These are phyloP conservation scores for Dacryopinax spathularia DNA, from an alignment of 768 basidiomycete species.

Conservation along the genomic window DNA sequence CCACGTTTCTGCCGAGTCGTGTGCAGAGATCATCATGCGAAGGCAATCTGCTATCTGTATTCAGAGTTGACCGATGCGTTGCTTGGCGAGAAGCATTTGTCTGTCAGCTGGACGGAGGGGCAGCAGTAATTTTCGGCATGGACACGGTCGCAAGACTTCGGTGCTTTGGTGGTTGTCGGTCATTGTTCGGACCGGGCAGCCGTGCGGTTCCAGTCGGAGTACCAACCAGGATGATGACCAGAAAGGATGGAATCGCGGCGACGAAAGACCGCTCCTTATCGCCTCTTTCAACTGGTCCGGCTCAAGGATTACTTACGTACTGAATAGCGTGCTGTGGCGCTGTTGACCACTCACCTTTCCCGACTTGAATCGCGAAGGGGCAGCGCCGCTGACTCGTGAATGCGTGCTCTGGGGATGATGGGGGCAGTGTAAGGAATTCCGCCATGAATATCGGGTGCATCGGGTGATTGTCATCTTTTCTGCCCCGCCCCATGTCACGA, in stretches of 20 bases:
- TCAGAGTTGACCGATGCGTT: not conserved
- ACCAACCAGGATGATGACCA: not conserved
- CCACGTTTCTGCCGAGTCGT: not conserved
- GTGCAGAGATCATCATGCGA: not conserved
- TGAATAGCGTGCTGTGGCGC: not conserved
- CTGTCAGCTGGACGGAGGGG: not conserved
- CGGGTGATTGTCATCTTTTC: not conserved
- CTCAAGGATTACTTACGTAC: not conserved
- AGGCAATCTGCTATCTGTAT: not conserved
- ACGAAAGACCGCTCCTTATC: not conserved
- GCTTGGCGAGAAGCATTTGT: not conserved
- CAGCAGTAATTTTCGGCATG: not conserved
- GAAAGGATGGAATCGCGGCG: not conserved
- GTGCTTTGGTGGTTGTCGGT: not conserved
- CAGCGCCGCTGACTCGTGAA: not conserved
- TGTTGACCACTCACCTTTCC: not conserved
- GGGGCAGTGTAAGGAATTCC: not conserved
- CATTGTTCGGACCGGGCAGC: not conserved
- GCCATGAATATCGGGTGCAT: not conserved
- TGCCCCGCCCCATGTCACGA: not conserved
- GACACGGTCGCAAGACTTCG: not conserved
- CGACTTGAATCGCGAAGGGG: not conserved
- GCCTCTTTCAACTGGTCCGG: conserved; percentile 4
- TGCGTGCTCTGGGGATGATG: not conserved
- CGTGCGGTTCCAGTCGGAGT: not conserved